phyloP scores from a whole-genome alignment of 257 asterid genomes.

The Coffea canephora region DNA sequence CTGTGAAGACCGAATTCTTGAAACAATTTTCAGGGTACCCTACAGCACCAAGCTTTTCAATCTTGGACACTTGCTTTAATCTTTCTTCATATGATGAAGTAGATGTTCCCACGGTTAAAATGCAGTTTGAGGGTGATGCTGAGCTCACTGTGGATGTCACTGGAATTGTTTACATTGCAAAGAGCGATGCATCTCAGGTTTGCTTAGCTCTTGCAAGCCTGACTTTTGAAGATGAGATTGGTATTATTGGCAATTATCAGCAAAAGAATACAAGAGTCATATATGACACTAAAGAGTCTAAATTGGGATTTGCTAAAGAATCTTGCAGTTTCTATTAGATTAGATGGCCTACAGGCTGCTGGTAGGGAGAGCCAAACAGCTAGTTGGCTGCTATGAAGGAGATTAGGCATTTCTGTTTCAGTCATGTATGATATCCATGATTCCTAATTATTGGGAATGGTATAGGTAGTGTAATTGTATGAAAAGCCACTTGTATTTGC shows the following conservation, averaged over 20 bases:
- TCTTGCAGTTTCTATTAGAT: slow-evolving; percentile 49
- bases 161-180: slow-evolving; percentile 69
- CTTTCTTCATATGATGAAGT: slow-evolving; percentile 67
- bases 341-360: slow-evolving; percentile 1
- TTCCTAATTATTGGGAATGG: slow-evolving; percentile 3
- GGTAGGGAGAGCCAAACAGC: not conserved
- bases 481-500: not conserved
- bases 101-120: slow-evolving; percentile 52
- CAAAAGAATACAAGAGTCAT: slow-evolving; percentile 78
- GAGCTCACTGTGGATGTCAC: slow-evolving; percentile 65
- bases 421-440: not conserved
- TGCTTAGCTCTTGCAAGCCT: slow-evolving; percentile 91
- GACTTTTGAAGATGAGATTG: slow-evolving; percentile 58
- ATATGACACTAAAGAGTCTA: slow-evolving; percentile 62
- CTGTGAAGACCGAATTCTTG: slow-evolving; percentile 64
- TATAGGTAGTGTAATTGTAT: not conserved
- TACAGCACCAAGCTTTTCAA: slow-evolving; percentile 60
- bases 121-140: slow-evolving; percentile 65
- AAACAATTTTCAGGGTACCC: slow-evolving; percentile 78
- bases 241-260: slow-evolving; percentile 88
- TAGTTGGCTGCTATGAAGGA: not conserved
- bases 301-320: slow-evolving; percentile 82
- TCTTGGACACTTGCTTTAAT: slow-evolving; percentile 76
- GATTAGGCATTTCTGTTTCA: not conserved
- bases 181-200: slow-evolving; percentile 74